Percentiles rank a stretch among this genome's conserved stretches.
Conservation (phyloP, 1,139 yeast species). For the Kodamaea fungicola region DNA sequence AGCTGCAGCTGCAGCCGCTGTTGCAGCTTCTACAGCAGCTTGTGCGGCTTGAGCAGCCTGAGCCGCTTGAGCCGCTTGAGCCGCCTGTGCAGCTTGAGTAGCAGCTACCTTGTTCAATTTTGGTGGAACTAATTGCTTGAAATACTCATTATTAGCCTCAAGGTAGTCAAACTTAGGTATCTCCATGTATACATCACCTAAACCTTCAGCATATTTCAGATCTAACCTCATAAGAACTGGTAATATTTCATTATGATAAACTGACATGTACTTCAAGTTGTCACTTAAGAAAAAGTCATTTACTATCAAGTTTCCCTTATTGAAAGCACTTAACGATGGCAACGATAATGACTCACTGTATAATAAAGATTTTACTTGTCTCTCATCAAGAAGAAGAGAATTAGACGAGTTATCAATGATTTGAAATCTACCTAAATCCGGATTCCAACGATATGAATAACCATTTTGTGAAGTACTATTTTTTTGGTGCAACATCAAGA, state of each 20-base stretch:
- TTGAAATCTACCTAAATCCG: slow-evolving; percentile 34
- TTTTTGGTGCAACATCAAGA: slow-evolving; percentile 30
- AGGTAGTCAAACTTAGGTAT: slow-evolving; percentile 35
- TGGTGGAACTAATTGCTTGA: slow-evolving; percentile 25
- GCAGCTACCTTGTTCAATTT: slow-evolving; percentile 13
- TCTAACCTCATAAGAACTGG: slow-evolving; percentile 32
- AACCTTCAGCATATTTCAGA: slow-evolving; percentile 27
- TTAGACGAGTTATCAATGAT: slow-evolving; percentile 26
- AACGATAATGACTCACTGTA: slow-evolving; percentile 32
- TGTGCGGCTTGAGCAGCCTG: slow-evolving; percentile 7
- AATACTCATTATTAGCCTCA: slow-evolving; percentile 30
- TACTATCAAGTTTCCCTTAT: slow-evolving; percentile 34
- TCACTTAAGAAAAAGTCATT: slow-evolving; percentile 39
- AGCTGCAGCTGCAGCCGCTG: neutral
- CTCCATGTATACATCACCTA: slow-evolving; percentile 28
- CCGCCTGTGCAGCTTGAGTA: neutral
- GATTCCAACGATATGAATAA: slow-evolving; percentile 37
- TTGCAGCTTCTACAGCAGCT: slow-evolving; percentile 4
- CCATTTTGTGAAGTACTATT: slow-evolving; percentile 16
- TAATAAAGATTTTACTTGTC: slow-evolving; percentile 30
- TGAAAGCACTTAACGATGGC: slow-evolving; percentile 29
- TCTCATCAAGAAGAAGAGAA: slow-evolving; percentile 27
- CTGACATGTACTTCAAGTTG: slow-evolving; percentile 35
- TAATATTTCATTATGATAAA: slow-evolving; percentile 38
- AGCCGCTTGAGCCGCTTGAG: slow-evolving; percentile 4